These are phyloP conservation scores for Arthrobotrys iridis DNA, from an alignment of 2,329 filamentous ascomycete species.

Conservation along the genomic window DNA sequence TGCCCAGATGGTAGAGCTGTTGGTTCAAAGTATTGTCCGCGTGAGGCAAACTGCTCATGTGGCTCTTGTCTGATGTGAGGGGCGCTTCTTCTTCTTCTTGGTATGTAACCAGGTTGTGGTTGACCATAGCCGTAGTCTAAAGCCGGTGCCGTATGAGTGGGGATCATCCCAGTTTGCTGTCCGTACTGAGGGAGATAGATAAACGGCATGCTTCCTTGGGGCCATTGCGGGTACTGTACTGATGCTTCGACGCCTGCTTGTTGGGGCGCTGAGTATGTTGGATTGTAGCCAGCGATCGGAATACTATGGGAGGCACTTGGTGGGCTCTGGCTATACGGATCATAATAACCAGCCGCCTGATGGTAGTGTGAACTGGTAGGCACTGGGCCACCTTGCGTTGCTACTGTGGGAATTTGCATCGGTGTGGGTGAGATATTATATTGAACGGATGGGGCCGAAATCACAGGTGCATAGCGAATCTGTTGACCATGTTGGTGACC, in stretches of 20 bases:
- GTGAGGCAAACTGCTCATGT: slow-evolving; percentile 30
- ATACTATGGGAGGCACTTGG: slow-evolving; percentile 36
- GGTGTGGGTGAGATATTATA: slow-evolving; percentile 42
- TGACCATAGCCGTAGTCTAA: slow-evolving; percentile 30
- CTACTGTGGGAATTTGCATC: slow-evolving; percentile 50
- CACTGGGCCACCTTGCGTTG: slow-evolving; percentile 42
- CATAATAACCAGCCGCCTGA: slow-evolving; percentile 33
- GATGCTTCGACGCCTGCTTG: slow-evolving; percentile 14
- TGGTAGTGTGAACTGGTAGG: slow-evolving; percentile 41
- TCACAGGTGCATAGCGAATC: slow-evolving; percentile 45
- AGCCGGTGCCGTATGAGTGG: slow-evolving; percentile 10
- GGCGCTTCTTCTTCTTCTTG: slow-evolving; percentile 48
- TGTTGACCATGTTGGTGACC: slow-evolving; percentile 44
- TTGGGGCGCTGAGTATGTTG: slow-evolving; percentile 26
- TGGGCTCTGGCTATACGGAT: slow-evolving; percentile 49
- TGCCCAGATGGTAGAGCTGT: slow-evolving; percentile 1
- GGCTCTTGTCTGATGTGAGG: slow-evolving; percentile 37
- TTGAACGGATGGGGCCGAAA: slow-evolving; percentile 34
- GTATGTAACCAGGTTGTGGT: slow-evolving; percentile 29
- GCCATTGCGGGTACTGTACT: slow-evolving; percentile 48
- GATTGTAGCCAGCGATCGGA: slow-evolving; percentile 30
- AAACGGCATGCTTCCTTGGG: slow-evolving; percentile 49
- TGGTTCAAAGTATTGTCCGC: background rate
- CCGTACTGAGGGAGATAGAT: slow-evolving; percentile 50
- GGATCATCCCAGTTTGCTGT: slow-evolving; percentile 45